A percentile compares a stretch with the other conserved stretches of the same genome.
These are phyloP conservation scores for Saccharomyces cerevisiae DNA, from an alignment of 805 yeast genomes.

Conservation along the genomic window DNA sequence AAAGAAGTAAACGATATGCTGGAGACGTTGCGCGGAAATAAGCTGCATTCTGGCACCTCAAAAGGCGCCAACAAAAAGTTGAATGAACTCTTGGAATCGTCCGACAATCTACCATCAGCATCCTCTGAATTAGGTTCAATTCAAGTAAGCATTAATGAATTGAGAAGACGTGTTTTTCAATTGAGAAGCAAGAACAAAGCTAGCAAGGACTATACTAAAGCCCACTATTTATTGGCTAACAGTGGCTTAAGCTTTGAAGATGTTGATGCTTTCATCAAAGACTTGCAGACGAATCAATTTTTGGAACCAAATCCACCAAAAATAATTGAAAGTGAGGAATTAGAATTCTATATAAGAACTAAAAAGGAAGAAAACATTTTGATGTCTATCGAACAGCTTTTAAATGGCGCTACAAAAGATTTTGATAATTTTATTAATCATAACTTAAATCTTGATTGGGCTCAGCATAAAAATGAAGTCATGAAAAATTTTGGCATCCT, in stretches of 20 bases:
- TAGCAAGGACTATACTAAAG: slow-evolving; percentile 46
- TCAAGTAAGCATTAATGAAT: slow-evolving; percentile 71
- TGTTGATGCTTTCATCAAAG: slow-evolving; percentile 50
- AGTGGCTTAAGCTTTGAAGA: slow-evolving; percentile 85
- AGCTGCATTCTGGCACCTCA: background rate
- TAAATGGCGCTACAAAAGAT: slow-evolving; percentile 66
- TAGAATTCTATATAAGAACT: slow-evolving; percentile 54
- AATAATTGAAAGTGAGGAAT: slow-evolving; percentile 30
- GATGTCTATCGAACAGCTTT: slow-evolving; percentile 72
- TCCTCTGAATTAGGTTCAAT: slow-evolving; percentile 68
- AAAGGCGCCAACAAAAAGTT: slow-evolving; percentile 28
- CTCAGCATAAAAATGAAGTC: slow-evolving; percentile 62
- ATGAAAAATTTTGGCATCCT: slow-evolving; percentile 62
- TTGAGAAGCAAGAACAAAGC: slow-evolving; percentile 40
- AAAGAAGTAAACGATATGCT: background rate
- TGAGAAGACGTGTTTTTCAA: slow-evolving; percentile 56
- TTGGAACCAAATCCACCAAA: slow-evolving; percentile 16
- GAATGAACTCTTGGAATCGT: slow-evolving; percentile 69
- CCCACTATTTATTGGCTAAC: slow-evolving; percentile 82
- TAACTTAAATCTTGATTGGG: slow-evolving; percentile 79
- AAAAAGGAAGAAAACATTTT: slow-evolving; percentile 79
- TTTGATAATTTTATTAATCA: slow-evolving; percentile 71
- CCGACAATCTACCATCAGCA: slow-evolving; percentile 61
- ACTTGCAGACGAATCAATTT: slow-evolving; percentile 37
- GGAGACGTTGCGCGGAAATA: background rate